These are phyloP conservation scores for Perkinsus chesapeaki DNA, from an alignment of 169 alveolate genomes.

Conservation along the genomic window DNA sequence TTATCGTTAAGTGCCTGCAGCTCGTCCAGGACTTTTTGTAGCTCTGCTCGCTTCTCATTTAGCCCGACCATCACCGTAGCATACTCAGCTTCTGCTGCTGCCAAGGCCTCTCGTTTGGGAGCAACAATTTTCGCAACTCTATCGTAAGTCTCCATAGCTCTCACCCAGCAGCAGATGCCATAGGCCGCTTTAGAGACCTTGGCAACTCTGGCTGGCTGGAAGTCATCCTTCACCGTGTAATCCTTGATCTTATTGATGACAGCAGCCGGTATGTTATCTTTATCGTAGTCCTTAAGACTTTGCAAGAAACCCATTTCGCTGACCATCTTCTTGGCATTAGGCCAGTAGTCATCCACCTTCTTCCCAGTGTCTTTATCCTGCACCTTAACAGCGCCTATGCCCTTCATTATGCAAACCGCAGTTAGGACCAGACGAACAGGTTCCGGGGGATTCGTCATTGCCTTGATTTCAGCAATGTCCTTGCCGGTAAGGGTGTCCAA, in stretches of 20 bases:
- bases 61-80: conserved; percentile 44
- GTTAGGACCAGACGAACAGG: conserved; percentile 48
- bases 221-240: conserved; percentile 21
- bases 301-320: conserved; percentile 45
- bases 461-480: conserved; percentile 69
- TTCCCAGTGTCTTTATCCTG: conserved; percentile 49
- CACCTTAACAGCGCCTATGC: conserved; percentile 34
- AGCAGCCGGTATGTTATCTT: conserved; percentile 45
- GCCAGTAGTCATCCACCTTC: conserved; percentile 70
- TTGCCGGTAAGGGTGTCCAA: conserved; percentile 65
- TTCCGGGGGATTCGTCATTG: conserved; percentile 68
- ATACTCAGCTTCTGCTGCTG: conserved; percentile 62
- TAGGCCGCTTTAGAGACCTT: conserved; percentile 58
- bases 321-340: conserved; percentile 62
- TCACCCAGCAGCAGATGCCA: conserved; percentile 69
- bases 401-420: conserved; percentile 59
- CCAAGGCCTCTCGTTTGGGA: conserved; percentile 62
- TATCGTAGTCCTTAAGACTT: conserved; percentile 44
- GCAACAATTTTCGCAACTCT: conserved; percentile 62
- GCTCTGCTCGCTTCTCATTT: conserved; percentile 47
- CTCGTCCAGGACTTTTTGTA: conserved; percentile 45
- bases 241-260: conserved; percentile 1
- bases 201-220: conserved; percentile 37
- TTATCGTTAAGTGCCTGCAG: conserved; percentile 47
- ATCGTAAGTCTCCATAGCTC: conserved; percentile 65